Percentiles rank a stretch among this genome's conserved stretches.
These are phyloP conservation scores for Phytophthora tubulina DNA, from an alignment of 352 stramenopile species.

Conservation along the genomic window DNA sequence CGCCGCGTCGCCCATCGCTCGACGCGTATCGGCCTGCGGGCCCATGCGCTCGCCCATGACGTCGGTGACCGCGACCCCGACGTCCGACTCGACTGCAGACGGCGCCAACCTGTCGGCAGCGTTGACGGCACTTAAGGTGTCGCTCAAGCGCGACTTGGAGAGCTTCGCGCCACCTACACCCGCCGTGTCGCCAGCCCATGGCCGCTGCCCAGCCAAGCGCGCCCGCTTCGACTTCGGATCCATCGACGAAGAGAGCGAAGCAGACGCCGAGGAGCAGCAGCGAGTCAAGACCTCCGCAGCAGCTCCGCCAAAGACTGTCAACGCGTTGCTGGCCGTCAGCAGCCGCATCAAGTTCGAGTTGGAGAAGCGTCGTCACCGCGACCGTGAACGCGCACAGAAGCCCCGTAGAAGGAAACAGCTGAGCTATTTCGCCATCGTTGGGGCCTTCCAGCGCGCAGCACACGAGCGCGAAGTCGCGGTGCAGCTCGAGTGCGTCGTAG, in stretches of 20 bases:
- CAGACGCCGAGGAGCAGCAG: constrained; percentile 41
- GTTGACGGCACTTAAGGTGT: constrained; percentile 78
- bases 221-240: constrained; percentile 63
- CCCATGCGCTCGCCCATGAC: constrained; percentile 23
- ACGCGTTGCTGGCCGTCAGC: constrained; percentile 76
- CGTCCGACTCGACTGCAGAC: constrained; percentile 38
- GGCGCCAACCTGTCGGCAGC: constrained; percentile 62
- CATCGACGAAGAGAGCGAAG: constrained; percentile 32
- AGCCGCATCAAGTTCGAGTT: constrained; percentile 80
- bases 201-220: constrained; percentile 58
- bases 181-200: constrained; percentile 67
- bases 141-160: constrained; percentile 76
- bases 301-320: constrained; percentile 48
- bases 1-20: constrained; percentile 33
- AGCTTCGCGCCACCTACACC: constrained; percentile 79
- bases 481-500: constrained; percentile 51
- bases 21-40: constrained; percentile 31
- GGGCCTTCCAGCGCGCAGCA: constrained; percentile 80
- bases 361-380: constrained; percentile 61
- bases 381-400: constrained; percentile 56
- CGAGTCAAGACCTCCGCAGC: constrained; percentile 13
- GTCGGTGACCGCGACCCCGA: constrained; percentile 12
- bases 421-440: constrained; percentile 84
- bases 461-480: constrained; percentile 67
- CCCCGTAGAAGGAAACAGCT: constrained; percentile 74